Evolutionary conservation across 169 alveolate species (phyloP).

Genomic region (Besnoitia besnoiti): DNA sequence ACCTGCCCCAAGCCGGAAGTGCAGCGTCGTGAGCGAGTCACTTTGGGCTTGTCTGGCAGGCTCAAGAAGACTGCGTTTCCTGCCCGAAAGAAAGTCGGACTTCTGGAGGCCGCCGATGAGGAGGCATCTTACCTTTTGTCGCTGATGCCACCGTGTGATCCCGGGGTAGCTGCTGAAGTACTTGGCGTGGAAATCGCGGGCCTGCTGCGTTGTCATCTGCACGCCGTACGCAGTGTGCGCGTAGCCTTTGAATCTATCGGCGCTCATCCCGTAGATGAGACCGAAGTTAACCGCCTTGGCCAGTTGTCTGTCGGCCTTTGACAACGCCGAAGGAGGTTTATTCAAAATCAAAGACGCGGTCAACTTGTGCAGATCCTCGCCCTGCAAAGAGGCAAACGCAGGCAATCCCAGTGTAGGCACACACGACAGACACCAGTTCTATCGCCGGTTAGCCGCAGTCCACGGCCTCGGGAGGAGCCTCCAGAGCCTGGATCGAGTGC

Average conservation of each 20-base stretch:
- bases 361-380: constrained; percentile 63
- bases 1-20: neutral
- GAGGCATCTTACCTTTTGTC: constrained; percentile 77
- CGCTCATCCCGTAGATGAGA: constrained; percentile 86
- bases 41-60: neutral
- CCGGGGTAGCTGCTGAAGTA: constrained; percentile 83
- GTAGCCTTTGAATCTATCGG: constrained; percentile 79
- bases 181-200: constrained; percentile 78
- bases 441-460: no score
- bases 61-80: neutral
- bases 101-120: no score
- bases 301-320: constrained; percentile 86
- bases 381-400: constrained; percentile 10
- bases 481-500: no score
- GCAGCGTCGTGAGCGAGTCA: neutral
- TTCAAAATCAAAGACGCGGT: constrained; percentile 63
- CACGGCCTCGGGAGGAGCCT: no score
- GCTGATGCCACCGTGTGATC: constrained; percentile 84
- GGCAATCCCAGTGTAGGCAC: no score
- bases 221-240: constrained; percentile 83
- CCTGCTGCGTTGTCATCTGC: constrained; percentile 77
- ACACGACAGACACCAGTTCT: no score
- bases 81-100: no score
- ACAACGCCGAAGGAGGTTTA: constrained; percentile 70
- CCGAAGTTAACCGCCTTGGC: constrained; percentile 91